phyloP scores from a whole-genome alignment of 1,284 basidiomycete species.

The Ustanciosporium gigantosporum region DNA sequence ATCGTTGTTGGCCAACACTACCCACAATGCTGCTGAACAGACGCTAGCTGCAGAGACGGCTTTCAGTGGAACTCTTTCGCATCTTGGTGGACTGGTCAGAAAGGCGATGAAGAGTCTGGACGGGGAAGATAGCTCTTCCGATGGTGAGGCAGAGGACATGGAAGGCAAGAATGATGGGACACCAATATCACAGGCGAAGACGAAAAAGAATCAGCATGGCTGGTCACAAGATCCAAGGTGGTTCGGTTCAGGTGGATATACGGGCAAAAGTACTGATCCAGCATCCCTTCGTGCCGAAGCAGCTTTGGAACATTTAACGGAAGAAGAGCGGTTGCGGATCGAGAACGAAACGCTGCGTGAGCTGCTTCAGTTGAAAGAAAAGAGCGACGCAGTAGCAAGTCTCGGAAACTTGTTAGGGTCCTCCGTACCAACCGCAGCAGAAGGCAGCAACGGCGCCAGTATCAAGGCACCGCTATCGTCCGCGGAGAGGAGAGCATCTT shows the following conservation, averaged over 20 bases:
- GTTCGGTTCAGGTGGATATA: conserved; percentile 56
- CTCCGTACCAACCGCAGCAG: not conserved
- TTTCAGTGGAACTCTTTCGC: conserved; percentile 38
- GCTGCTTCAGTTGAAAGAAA: conserved; percentile 46
- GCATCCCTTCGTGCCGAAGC: conserved; percentile 28
- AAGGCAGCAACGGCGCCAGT: not conserved
- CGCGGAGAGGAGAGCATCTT: conserved; percentile 18
- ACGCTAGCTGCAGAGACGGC: conserved; percentile 39
- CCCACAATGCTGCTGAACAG: conserved; percentile 41
- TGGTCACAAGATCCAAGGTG: conserved; percentile 42
- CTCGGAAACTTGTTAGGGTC: not conserved
- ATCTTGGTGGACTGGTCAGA: conserved; percentile 47
- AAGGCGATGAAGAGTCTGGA: conserved; percentile 45
- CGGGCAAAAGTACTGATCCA: conserved; percentile 44
- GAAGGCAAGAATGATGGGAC: conserved; percentile 6
- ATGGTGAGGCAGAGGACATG: conserved; percentile 2
- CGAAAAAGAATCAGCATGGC: no score
- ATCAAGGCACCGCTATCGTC: conserved; percentile 8
- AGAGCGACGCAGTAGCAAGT: conserved; percentile 17
- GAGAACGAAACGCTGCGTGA: conserved; percentile 56
- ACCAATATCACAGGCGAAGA: no score
- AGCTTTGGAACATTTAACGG: conserved; percentile 48
- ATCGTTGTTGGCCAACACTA: conserved; percentile 67
- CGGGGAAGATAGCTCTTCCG: conserved; percentile 36
- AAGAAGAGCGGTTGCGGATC: conserved; percentile 49